Conservation (phyloP, 495 filamentous ascomycete species). For the Daldinia grandis region DNA sequence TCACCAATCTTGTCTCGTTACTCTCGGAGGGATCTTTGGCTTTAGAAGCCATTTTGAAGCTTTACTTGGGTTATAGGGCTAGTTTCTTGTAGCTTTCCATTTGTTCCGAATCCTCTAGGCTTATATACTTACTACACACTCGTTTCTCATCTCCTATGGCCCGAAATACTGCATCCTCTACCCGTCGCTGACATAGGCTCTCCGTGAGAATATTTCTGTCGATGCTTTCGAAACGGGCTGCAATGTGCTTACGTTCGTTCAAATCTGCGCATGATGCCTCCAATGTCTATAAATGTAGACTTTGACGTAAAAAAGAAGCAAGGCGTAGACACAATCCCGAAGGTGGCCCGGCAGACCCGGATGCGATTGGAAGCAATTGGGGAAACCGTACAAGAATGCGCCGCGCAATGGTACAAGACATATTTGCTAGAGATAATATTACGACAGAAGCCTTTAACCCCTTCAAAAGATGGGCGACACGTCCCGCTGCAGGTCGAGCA, state of each 20-base stretch:
- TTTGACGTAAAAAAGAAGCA: slow-evolving; percentile 29
- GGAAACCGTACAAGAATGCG: slow-evolving; percentile 24
- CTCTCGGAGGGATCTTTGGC: slow-evolving; percentile 1
- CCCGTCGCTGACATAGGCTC: background rate
- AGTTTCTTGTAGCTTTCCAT: slow-evolving; percentile 13
- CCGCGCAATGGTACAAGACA: slow-evolving; percentile 44
- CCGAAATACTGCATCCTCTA: background rate
- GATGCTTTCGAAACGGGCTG: slow-evolving; percentile 23
- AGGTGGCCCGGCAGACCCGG: slow-evolving; percentile 23
- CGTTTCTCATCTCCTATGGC: background rate
- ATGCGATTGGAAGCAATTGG: slow-evolving; percentile 23
- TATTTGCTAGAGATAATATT: slow-evolving; percentile 50
- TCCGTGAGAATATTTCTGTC: slow-evolving; percentile 11
- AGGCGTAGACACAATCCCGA: slow-evolving; percentile 11
- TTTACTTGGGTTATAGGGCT: background rate
- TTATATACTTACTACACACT: slow-evolving; percentile 12
- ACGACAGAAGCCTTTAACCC: slow-evolving; percentile 48
- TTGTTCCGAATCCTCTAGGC: slow-evolving; percentile 26
- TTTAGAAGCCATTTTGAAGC: slow-evolving; percentile 15
- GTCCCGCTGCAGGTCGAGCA: slow-evolving; percentile 68
- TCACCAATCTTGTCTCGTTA: slow-evolving; percentile 1
- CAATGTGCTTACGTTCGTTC: slow-evolving; percentile 36
- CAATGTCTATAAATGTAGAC: slow-evolving; percentile 23
- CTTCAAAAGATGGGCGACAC: slow-evolving; percentile 63
- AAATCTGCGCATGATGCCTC: slow-evolving; percentile 36